phyloP scores from a whole-genome alignment of 345 rosid genomes.

The Lepidium sativum region DNA sequence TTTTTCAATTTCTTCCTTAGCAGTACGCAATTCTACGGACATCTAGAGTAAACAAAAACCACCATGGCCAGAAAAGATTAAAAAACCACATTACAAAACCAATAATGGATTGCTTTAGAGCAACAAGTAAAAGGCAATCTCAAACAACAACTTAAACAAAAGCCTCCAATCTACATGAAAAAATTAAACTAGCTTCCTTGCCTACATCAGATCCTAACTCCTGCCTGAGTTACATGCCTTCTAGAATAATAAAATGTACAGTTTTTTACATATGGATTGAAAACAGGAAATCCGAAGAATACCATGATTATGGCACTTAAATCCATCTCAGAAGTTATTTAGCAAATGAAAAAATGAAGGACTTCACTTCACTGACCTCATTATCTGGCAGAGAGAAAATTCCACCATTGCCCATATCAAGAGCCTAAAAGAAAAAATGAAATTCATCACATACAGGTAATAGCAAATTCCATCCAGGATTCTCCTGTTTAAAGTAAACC shows the following conservation, averaged over 20 bases:
- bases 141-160: too few relatives aligned
- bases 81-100: neutral
- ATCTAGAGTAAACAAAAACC: constrained; percentile 30
- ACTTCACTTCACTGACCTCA: constrained; percentile 44
- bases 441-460: neutral
- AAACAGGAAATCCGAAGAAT: neutral
- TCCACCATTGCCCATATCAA: constrained; percentile 30
- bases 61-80: constrained; percentile 14
- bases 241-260: neutral
- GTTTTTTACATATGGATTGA: neutral
- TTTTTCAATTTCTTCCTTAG: constrained; percentile 62
- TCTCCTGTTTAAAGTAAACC: constrained; percentile 1
- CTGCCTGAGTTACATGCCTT: neutral
- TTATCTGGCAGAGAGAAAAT: constrained; percentile 39
- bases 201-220: neutral
- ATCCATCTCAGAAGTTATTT: neutral
- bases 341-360: neutral
- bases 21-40: constrained; percentile 40
- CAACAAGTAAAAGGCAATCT: constrained; percentile 3
- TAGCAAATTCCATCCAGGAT: neutral
- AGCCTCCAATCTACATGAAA: too few relatives aligned
- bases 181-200: too few relatives aligned
- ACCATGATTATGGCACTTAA: neutral
- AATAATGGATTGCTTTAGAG: neutral
- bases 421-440: constrained; percentile 32